A percentile compares a stretch with the other conserved stretches of the same genome.
Evolutionary conservation across 176 grass and related monocot genomes (phyloP).

Genomic region (Oryza longistaminata): DNA sequence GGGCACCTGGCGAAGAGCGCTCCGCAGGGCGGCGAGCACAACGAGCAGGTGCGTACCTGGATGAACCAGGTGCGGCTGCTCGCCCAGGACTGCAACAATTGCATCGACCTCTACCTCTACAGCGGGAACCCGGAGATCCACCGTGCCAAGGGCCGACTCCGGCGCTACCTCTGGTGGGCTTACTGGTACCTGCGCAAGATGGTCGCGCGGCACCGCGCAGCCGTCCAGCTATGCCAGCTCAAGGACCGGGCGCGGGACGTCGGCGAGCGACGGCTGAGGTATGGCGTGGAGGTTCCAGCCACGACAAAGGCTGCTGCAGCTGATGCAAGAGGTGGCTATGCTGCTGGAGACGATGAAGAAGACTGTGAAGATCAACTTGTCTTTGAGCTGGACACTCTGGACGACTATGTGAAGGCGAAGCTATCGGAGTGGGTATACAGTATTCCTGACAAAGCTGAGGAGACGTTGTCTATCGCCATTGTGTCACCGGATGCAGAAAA

Average conservation of each 20-base stretch:
- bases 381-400: neutral
- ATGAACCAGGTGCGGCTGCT: constrained; percentile 15
- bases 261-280: constrained; percentile 6
- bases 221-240: neutral
- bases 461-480: neutral
- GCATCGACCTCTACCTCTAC: constrained; percentile 2
- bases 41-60: neutral
- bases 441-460: too few species aligned
- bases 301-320: neutral
- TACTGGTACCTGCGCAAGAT: neutral
- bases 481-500: neutral
- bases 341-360: neutral
- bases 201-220: neutral
- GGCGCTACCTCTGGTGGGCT: neutral
- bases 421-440: rapidly evolving
- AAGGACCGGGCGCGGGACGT: neutral
- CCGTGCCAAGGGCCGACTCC: neutral
- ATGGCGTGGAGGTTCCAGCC: neutral
- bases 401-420: neutral
- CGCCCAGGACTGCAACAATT: constrained; percentile 15
- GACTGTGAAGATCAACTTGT: neutral
- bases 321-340: neutral
- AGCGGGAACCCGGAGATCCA: neutral
- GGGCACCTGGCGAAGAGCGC: neutral
- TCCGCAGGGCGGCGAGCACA: neutral